Evolutionary conservation across 306 rosid species (phyloP).

Genomic region (Fragaria iinumae): DNA sequence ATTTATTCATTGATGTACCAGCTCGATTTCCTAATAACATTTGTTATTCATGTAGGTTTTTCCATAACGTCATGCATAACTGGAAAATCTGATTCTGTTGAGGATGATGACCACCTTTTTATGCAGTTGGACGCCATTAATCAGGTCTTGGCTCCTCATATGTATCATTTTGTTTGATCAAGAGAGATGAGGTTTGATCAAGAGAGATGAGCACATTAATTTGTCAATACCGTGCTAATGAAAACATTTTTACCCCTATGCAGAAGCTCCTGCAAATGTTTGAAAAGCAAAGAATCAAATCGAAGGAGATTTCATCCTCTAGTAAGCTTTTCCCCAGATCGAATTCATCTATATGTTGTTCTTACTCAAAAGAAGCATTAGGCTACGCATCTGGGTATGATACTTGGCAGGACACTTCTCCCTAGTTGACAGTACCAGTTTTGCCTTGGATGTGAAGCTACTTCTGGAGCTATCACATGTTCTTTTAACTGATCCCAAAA

Average conservation of each 20-base stretch:
- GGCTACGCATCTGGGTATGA: constrained; percentile 44
- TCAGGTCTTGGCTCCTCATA: constrained; percentile 39
- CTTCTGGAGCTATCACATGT: constrained; percentile 57
- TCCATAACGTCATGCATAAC: constrained; percentile 55
- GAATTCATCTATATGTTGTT: constrained; percentile 51
- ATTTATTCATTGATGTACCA: not conserved
- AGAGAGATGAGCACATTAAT: not conserved
- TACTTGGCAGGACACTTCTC: constrained; percentile 58
- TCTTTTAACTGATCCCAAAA: constrained; percentile 45
- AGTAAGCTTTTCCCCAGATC: constrained; percentile 28
- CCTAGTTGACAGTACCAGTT: constrained; percentile 56
- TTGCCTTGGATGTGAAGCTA: constrained; percentile 66
- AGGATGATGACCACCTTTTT: constrained; percentile 38
- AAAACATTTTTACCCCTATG: constrained; percentile 9
- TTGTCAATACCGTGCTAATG: not conserved
- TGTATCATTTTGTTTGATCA: not conserved
- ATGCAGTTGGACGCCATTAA: constrained; percentile 49
- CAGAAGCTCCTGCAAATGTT: constrained; percentile 54
- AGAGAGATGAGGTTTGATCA: not conserved
- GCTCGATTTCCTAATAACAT: not conserved
- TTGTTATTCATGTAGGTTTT: constrained; percentile 42
- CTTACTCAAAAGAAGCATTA: constrained; percentile 41
- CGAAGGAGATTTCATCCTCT: constrained; percentile 33
- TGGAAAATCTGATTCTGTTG: constrained; percentile 38
- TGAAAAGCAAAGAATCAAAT: constrained; percentile 43